Conservation (phyloP, 2,329 filamentous ascomycete species). For the Penicillium sclerotigenum region DNA sequence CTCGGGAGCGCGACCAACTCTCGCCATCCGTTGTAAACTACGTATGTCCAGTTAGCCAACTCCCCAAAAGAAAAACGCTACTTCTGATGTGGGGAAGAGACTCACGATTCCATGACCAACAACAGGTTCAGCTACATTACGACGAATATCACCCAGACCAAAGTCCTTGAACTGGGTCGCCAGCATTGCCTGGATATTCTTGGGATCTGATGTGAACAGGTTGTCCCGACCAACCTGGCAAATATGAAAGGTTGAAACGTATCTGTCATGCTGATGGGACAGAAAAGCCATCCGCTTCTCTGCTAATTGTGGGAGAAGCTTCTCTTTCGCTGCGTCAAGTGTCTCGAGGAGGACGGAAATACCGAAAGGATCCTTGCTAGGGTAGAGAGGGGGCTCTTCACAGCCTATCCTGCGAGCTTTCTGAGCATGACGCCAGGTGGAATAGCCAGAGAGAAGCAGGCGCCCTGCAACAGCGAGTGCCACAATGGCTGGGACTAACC, state of each 20-base stretch:
- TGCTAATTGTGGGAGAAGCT: neutral
- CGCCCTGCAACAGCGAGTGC: neutral
- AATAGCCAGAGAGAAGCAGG: neutral
- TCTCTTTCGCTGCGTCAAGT: neutral
- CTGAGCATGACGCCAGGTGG: neutral
- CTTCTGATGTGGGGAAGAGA: neutral
- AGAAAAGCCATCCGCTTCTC: neutral
- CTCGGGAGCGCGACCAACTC: slow-evolving; percentile 48
- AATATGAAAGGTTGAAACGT: neutral
- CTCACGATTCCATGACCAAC: neutral
- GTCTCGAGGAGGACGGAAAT: neutral
- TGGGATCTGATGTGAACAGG: neutral
- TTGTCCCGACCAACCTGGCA: neutral
- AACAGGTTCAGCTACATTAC: neutral
- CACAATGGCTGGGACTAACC: neutral
- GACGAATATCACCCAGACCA: neutral
- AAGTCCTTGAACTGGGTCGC: neutral
- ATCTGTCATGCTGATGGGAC: neutral
- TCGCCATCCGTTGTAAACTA: slow-evolving; percentile 48
- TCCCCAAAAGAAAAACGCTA: neutral
- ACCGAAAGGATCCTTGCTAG: neutral
- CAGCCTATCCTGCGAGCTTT: neutral
- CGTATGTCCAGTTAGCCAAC: neutral
- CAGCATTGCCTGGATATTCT: neutral
- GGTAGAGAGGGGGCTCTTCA: neutral